Conservation (phyloP, 2,329 filamentous ascomycete genomes). For the Neofusicoccum kwambonambiense region DNA sequence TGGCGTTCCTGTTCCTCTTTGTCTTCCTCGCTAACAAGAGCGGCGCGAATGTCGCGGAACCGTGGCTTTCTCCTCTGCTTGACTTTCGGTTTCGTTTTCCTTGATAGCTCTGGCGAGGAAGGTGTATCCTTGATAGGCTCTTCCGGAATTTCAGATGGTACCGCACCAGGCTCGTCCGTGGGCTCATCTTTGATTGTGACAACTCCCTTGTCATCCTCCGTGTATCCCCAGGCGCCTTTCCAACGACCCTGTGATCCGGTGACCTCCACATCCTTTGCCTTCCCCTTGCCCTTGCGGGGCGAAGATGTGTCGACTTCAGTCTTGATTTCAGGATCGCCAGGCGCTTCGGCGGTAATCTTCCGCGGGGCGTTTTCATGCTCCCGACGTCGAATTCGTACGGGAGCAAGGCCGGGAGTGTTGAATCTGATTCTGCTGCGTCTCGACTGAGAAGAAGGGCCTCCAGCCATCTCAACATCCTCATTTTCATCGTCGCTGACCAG, state of each 20-base stretch:
- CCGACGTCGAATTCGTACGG: slow-evolving; percentile 56
- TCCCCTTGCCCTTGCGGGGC: slow-evolving; percentile 38
- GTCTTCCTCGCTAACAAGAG: slow-evolving; percentile 54
- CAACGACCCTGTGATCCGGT: slow-evolving; percentile 42
- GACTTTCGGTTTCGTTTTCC: slow-evolving; percentile 28
- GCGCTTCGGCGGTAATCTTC: slow-evolving; percentile 55
- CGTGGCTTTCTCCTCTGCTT: slow-evolving; percentile 22
- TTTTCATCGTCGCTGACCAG: slow-evolving; percentile 55
- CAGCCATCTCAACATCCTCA: slow-evolving; percentile 27
- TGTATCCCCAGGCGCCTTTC: slow-evolving; percentile 47
- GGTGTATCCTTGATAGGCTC: slow-evolving; percentile 26
- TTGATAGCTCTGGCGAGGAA: slow-evolving; percentile 31
- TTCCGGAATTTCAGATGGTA: slow-evolving; percentile 24
- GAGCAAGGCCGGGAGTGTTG: slow-evolving; percentile 39
- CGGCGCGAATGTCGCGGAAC: slow-evolving; percentile 22
- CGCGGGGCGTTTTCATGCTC: slow-evolving; percentile 56
- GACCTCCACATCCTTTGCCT: slow-evolving; percentile 45
- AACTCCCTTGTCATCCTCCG: slow-evolving; percentile 35
- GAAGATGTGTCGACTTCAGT: slow-evolving; percentile 25
- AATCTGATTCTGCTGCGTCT: slow-evolving; percentile 1
- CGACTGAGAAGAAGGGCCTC: slow-evolving; percentile 23
- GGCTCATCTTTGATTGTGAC: slow-evolving; percentile 55
- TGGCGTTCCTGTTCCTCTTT: slow-evolving; percentile 50
- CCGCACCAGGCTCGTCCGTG: slow-evolving; percentile 46
- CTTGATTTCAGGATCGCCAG: slow-evolving; percentile 42